Evolutionary conservation across 164 flowering plant species (phyloP).

Genomic region (Kingdonia uniflora): DNA sequence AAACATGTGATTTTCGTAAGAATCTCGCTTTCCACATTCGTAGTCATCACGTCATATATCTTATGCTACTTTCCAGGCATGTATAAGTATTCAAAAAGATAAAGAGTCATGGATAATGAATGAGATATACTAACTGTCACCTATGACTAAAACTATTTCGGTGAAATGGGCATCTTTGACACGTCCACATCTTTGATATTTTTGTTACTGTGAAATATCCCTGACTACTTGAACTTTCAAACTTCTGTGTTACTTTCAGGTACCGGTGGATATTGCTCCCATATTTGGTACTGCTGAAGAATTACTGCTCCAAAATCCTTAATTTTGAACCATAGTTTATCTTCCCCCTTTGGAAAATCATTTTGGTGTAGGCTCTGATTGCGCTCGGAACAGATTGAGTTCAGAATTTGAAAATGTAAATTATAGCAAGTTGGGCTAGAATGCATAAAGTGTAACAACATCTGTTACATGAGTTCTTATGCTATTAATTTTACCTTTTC

Average conservation of each 20-base stretch:
- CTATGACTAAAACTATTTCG: not conserved
- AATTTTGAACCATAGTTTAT: not conserved
- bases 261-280: constrained; percentile 15
- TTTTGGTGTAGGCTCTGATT: too few species aligned
- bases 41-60: too few species aligned
- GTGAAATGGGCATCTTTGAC: not conserved
- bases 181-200: not conserved
- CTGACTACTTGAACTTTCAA: not conserved
- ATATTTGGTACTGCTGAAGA: constrained; percentile 5
- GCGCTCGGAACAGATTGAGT: too few species aligned
- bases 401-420: too few species aligned
- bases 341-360: too few species aligned
- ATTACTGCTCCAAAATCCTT: constrained; percentile 3
- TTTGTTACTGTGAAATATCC: not conserved
- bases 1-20: too few species aligned
- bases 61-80: not conserved
- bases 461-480: too few species aligned
- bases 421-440: too few species aligned
- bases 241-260: constrained; percentile 5
- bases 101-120: not conserved
- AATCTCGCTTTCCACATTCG: too few species aligned
- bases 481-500: too few species aligned
- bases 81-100: not conserved
- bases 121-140: not conserved
- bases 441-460: too few species aligned